phyloP scores from a whole-genome alignment of 2,329 filamentous ascomycete species.

The Coniochaeta hoffmannii region DNA sequence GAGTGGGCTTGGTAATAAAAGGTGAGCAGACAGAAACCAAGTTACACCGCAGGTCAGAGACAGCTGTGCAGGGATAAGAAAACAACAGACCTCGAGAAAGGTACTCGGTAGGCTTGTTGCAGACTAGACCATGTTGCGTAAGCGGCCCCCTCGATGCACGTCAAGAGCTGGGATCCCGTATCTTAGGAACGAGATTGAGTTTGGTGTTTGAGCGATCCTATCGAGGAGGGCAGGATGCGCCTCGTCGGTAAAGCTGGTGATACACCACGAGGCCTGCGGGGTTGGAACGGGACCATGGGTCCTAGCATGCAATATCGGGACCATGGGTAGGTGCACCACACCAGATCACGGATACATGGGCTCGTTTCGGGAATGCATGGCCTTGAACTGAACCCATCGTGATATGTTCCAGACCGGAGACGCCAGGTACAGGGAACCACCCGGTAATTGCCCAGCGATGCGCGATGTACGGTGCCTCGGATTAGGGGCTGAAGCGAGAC shows the following conservation, averaged over 20 bases:
- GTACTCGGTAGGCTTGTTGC: background rate
- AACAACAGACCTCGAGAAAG: background rate
- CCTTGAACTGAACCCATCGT: background rate
- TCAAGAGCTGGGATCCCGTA: background rate
- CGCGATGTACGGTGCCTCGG: background rate
- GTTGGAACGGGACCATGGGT: background rate
- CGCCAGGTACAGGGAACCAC: background rate
- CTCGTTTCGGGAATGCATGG: no score
- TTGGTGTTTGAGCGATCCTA: background rate
- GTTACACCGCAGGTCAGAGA: background rate
- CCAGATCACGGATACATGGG: background rate
- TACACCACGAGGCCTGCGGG: background rate
- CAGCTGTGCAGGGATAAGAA: background rate
- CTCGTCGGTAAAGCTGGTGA: background rate
- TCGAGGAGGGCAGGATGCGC: background rate
- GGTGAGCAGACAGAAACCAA: background rate
- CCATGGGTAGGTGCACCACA: background rate
- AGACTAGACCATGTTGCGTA: background rate
- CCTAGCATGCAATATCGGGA: background rate
- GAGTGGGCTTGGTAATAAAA: background rate
- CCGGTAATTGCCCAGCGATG: background rate
- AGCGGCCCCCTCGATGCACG: background rate
- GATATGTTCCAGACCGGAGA: background rate
- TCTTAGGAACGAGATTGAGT: background rate
- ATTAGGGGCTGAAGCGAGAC: background rate